Base-by-base conservation (phyloP, 2,329 filamentous ascomycete genomes). In the Chaetomiaceae sp. region DNA sequence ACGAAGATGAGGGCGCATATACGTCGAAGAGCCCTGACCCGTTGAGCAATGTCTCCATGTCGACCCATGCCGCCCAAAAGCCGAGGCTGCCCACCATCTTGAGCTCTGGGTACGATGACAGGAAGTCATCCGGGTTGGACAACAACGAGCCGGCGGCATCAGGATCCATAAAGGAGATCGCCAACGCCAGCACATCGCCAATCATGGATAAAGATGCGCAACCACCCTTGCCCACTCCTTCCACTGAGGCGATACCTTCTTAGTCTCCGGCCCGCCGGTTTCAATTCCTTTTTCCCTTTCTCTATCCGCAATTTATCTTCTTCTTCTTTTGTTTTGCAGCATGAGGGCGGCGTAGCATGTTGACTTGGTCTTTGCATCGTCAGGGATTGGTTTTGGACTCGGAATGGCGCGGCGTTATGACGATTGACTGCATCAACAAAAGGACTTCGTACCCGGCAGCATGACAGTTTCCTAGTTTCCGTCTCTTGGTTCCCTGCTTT, bases 11-110 rank as follows among this genome's bases (percentile, higher is more conserved):
- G 27, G 56, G 56, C 42, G 49, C 53, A 42, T 54, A 49, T 37
- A 39, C 54, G 45, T 52, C 54, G 14, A 54, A 43, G 38, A 52
- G 48, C 38, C 54, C 54, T 34, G 49, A 58, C 38, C 46, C 54
- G 18, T 30, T 54, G 37, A 60, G 54, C 52, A 62, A 59, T 32
- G 53, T 57, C 29, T 60, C 59, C 24, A 48, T 55, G 7, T 48
- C 57, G 12, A 57, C 58, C 8, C 66, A 66, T 48, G 67, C 62
- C 29, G 67, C 65, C 0, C 66, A 67, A 50, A 63, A 68, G 37
- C 70, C 71, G 4, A 71, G 67, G 55, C 61, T 75, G 29, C 66
- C 71, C 47, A 75, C 72, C 9, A 75, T 75, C 15, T 49, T 63
- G 40, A 73, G 72, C 60, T 68, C 66, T 15, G 64, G 69, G 8